Evolutionary conservation across 2,329 filamentous ascomycete species (phyloP).

Genomic region (Trichophaea hybrida): DNA sequence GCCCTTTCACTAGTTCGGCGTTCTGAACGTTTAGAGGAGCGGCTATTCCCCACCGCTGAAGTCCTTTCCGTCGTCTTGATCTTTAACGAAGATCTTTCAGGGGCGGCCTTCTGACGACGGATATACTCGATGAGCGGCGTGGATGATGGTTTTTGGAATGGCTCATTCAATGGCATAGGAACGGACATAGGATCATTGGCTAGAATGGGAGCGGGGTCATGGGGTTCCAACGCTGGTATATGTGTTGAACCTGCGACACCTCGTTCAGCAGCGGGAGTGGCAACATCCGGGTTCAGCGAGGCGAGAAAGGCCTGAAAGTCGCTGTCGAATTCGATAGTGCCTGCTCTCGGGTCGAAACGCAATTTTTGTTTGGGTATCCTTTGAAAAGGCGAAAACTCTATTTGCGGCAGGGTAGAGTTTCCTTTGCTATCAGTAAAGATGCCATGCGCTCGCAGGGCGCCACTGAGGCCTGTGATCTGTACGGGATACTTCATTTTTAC

Average conservation of each 20-base stretch:
- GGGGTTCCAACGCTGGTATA: conserved; percentile 15
- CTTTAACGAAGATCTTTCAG: conserved; percentile 7
- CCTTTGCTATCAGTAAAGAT: conserved; percentile 67
- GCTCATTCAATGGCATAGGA: conserved; percentile 22
- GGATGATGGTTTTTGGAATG: conserved; percentile 50
- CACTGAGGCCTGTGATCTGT: conserved; percentile 51
- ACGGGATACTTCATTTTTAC: conserved; percentile 62
- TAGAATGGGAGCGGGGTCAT: conserved; percentile 10
- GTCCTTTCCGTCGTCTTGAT: conserved; percentile 33
- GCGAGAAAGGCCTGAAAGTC: conserved; percentile 89
- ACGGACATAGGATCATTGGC: conserved; percentile 23
- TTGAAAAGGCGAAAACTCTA: conserved; percentile 74
- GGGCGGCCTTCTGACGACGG: conserved; percentile 60
- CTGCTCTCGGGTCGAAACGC: conserved; percentile 69
- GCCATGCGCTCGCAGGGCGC: conserved; percentile 49
- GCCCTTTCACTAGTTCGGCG: conserved; percentile 36
- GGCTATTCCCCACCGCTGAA: conserved; percentile 36
- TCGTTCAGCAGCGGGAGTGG: conserved; percentile 36
- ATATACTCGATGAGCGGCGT: conserved; percentile 84
- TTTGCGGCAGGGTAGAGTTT: conserved; percentile 38
- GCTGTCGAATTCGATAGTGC: conserved; percentile 89
- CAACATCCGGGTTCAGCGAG: conserved; percentile 40
- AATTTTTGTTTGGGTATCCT: conserved; percentile 59
- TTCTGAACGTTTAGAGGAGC: conserved; percentile 10
- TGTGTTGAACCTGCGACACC: conserved; percentile 20